Base-by-base conservation (phyloP, 1,139 yeast species). In the Zygosaccharomyces pseudobailii region DNA sequence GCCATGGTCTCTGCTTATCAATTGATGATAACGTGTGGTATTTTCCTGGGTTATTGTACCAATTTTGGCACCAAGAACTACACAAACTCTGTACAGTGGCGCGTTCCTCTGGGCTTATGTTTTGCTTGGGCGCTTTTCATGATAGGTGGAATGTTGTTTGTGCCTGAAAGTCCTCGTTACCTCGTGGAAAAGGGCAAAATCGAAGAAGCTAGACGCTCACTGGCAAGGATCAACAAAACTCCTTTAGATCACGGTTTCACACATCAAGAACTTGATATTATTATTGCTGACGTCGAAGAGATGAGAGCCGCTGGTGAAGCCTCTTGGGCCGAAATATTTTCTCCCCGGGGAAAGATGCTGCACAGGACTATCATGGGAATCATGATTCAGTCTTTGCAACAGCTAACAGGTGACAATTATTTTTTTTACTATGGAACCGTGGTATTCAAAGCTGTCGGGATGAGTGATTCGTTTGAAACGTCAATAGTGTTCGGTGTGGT, bases 101-200 rank as follows among this genome's bases (percentile, higher is more conserved):
- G 84, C 74, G 74, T 80, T 52, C 82, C 81, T 46, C 68, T 81
- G 59, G 85, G 84, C 55, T 58, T 75, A 43, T 69, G 72, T 53
- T 72, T 75, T 58, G 66, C 67, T 43, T 74, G 75, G 74, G 74
- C 75, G 25, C 42, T 65, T 39, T 54, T 72, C 39, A 65, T 73
- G 61, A 55, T 71, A 41, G 53, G 63, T 42, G 92, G 87, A 66
- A 79, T 84, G 80, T 56, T 74, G 45, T 71, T 81, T 58, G 77
- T 84, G 69, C 94, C 94, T 49, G 95, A 86, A 67, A 80, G 90
- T 41, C 89, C 94, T 58, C 78, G 94, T 71, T 86, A 70, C 70
- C 75, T 76, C 66, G 75, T 83, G 54, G 76, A 79, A 52, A 70
- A 66, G 44, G 79, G 73, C 52, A 70, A 71, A 50, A 67, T 78